Evolutionary conservation across 331 rosid genomes (phyloP).

Genomic region (Spiraea crenata): DNA sequence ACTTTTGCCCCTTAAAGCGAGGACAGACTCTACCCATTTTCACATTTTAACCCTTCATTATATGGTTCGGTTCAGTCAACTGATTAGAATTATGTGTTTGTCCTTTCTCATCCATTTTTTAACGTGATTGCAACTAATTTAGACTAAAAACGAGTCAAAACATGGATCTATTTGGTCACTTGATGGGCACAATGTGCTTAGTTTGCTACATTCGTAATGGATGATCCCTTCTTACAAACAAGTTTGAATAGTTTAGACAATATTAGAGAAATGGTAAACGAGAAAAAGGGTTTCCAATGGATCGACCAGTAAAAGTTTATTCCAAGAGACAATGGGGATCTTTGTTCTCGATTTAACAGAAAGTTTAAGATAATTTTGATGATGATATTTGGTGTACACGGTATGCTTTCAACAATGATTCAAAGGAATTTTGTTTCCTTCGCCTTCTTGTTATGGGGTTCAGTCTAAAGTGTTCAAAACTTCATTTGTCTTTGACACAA

Average conservation of each 20-base stretch:
- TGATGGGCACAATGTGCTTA: too few species aligned
- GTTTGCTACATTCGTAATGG: too few species aligned
- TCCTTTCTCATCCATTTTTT: too few species aligned
- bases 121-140: too few species aligned
- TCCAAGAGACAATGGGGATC: background rate
- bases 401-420: background rate
- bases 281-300: background rate
- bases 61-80: too few species aligned
- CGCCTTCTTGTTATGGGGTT: background rate
- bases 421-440: background rate
- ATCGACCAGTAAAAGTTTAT: background rate
- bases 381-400: background rate
- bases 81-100: too few species aligned
- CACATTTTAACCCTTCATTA: slow-evolving; percentile 26
- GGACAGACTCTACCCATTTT: slow-evolving; percentile 51
- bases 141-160: too few species aligned
- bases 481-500: slow-evolving; percentile 5
- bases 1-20: slow-evolving; percentile 64
- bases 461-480: background rate
- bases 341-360: background rate
- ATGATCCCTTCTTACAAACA: too few species aligned
- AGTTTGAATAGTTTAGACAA: background rate
- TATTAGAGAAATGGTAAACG: background rate
- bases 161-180: too few species aligned
- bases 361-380: background rate